phyloP scores from a whole-genome alignment of 208 protist genomes.

The Angomonas deanei region DNA sequence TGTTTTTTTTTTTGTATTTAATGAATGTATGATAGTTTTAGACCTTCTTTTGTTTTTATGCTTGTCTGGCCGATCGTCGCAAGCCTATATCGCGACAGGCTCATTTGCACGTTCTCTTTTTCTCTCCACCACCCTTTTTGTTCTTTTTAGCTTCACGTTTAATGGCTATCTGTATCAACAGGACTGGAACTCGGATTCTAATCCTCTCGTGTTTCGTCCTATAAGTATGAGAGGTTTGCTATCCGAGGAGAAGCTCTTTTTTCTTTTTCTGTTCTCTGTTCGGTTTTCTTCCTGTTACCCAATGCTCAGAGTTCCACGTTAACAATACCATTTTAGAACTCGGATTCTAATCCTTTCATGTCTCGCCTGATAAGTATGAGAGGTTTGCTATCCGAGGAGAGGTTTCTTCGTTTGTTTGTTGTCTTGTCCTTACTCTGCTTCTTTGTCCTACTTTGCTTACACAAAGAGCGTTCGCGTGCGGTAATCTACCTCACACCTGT shows the following conservation, averaged over 20 bases:
- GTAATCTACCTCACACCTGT: no score
- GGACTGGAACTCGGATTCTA: conserved; percentile 4
- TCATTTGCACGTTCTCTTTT: neutral
- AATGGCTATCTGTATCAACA: neutral
- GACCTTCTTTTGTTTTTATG: neutral
- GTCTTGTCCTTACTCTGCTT: no score
- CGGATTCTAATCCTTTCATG: conserved; percentile 4
- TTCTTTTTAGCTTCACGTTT: neutral
- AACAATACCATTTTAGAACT: no score
- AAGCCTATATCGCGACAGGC: no score
- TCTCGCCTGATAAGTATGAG: neutral
- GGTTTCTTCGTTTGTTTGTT: neutral
- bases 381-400: conserved; percentile 10
- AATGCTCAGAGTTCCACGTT: neutral
- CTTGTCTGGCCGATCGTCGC: neutral
- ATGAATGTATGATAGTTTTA: neutral
- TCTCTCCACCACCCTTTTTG: neutral
- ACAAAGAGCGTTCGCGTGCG: no score
- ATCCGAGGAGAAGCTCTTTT: conserved; percentile 3
- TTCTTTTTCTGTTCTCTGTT: neutral
- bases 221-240: conserved; percentile 1
- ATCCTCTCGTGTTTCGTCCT: neutral
- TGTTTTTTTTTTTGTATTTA: neutral
- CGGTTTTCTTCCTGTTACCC: neutral
- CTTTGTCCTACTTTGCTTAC: no score